Conservation (phyloP, 257 asterid species). For the Solanum phureja region DNA sequence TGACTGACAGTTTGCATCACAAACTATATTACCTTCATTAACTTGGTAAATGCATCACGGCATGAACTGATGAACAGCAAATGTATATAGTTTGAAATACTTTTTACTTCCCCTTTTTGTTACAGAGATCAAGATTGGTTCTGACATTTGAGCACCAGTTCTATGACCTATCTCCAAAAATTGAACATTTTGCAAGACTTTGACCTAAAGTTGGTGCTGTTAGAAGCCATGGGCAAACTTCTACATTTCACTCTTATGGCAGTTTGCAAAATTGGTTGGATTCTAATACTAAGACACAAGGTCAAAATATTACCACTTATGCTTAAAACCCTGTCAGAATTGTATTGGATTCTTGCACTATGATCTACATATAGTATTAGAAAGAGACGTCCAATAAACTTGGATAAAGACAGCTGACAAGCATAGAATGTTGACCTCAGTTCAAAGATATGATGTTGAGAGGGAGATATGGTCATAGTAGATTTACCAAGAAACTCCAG, state of each 20-base stretch:
- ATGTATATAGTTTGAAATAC: neutral
- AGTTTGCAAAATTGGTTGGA: neutral
- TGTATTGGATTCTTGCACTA: neutral
- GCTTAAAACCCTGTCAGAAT: neutral
- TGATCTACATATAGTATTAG: neutral
- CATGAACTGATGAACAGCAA: neutral
- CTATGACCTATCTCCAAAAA: neutral
- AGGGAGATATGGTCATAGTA: neutral
- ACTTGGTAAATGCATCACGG: neutral
- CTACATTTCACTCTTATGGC: neutral
- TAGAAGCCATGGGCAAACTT: neutral
- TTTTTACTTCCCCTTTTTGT: neutral
- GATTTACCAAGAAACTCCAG: slow-evolving; percentile 71
- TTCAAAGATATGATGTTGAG: neutral
- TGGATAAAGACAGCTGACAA: neutral
- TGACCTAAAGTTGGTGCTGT: neutral
- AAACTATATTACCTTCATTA: neutral
- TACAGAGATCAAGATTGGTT: neutral
- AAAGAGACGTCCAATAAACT: neutral
- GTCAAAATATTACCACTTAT: neutral
- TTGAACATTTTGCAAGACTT: neutral
- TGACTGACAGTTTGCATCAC: neutral
- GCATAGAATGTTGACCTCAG: neutral
- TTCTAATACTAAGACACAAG: neutral
- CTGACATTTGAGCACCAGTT: neutral